Conservation (phyloP, 495 filamentous ascomycete species). For the Daldinia childiae region DNA sequence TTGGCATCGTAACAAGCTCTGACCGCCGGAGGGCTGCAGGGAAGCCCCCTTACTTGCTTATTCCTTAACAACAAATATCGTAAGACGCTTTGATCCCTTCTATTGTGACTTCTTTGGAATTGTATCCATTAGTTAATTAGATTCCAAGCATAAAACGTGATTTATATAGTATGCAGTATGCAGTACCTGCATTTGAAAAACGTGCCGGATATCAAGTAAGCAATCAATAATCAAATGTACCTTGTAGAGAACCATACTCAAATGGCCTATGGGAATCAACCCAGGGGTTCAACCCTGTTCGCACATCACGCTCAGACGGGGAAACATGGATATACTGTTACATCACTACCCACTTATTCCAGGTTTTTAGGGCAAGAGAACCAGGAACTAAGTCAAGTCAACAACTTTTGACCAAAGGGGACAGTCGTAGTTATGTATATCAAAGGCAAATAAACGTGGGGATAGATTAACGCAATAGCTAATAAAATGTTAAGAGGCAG, state of each 20-base stretch:
- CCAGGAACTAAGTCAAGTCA: slow-evolving; percentile 10
- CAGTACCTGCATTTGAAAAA: neutral
- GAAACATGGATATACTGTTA: slow-evolving; percentile 15
- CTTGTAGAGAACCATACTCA: no score
- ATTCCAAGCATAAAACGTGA: neutral
- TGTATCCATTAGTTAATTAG: neutral
- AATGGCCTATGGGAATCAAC: neutral
- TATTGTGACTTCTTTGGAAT: neutral
- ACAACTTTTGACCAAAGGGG: neutral
- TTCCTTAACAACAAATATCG: neutral
- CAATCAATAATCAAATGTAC: neutral
- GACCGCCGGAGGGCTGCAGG: neutral
- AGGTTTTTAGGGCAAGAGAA: slow-evolving; percentile 15
- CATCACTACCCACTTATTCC: slow-evolving; percentile 23
- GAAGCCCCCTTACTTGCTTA: neutral
- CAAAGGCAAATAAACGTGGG: neutral
- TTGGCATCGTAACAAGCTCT: neutral
- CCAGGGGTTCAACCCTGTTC: slow-evolving; percentile 9
- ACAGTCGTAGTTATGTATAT: neutral
- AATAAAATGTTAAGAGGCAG: neutral
- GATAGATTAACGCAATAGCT: neutral
- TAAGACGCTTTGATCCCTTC: neutral
- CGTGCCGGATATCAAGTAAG: neutral
- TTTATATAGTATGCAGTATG: neutral
- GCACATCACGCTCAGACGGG: slow-evolving; percentile 30